Evolutionary conservation across 208 protist species (phyloP), one percentile per base, ranked within the genome.

Genomic region (Trypanosoma theileri): DNA sequence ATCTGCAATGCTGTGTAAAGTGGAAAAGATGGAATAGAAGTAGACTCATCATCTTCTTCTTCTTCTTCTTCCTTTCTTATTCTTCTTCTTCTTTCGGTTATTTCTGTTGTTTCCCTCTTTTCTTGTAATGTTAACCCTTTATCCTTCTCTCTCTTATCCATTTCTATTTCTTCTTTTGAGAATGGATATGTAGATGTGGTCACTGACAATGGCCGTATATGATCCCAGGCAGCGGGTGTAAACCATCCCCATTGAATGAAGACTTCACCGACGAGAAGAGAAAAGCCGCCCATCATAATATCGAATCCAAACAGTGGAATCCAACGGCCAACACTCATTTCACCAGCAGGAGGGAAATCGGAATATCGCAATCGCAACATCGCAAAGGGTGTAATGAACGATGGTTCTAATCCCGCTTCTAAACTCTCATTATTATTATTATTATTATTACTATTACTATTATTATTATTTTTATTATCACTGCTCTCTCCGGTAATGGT

Each of bases 181-280:
- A 48, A 17, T n/a, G 22, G 12, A 21, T 3, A 4, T 3, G 46
- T 26, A 40, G 0, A 8, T 13, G 12, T 50, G 24, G 35, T 17
- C 4, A 73, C 59, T 10, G 60, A 55, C 3, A 73, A 35, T 9
- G 68, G 68, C 22, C 28, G 13, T 26, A 61, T 28, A 51, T 40
- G 21, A 21, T 22, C 50, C 60, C 69, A 74, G 4, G n/a, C n/a
- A 16, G 52, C 35, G 0, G 14, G 21, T 19, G 3, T 42, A 8
- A 54, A 24, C 45, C 51, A 63, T 3, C 42, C 17, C 45, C 44
- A 68, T 41, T 48, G 61, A 28, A 74, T 19, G 26, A 66, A 55
- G 42, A 74, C 69, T 50, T 74, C 69, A 16, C 69, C 69, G 0
- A 50, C 24, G 21, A 74, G 0, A 63, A 62, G 14, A 35, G 41